A percentile compares a stretch with the other conserved stretches of the same genome.
These are phyloP conservation scores for Tulasnella sp. DNA, from an alignment of 768 basidiomycete genomes.

Conservation along the genomic window DNA sequence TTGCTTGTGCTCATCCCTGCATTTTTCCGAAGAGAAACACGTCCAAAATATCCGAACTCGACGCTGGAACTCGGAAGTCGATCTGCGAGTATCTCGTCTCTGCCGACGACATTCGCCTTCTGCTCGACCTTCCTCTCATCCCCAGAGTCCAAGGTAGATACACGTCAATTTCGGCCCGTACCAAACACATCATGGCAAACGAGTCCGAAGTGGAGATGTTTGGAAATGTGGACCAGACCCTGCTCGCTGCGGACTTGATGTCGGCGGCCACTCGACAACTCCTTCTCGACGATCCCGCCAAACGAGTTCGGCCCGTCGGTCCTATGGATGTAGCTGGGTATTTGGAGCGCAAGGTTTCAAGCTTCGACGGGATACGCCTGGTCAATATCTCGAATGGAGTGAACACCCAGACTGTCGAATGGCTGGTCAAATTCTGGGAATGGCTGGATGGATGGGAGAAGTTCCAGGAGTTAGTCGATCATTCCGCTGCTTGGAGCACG, in stretches of 20 bases:
- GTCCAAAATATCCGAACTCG: not conserved
- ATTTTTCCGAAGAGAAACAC: not conserved
- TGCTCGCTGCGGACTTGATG: not conserved
- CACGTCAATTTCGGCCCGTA: not conserved
- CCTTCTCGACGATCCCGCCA: not conserved
- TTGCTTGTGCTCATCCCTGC: too few species aligned
- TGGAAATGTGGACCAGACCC: not conserved
- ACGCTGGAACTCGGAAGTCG: not conserved
- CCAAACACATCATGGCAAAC: not conserved
- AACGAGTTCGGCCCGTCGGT: not conserved
- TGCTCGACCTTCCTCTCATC: slow-evolving; percentile 17
- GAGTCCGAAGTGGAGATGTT: not conserved
- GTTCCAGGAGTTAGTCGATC: not conserved
- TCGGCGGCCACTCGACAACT: not conserved
- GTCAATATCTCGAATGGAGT: slow-evolving; percentile 33
- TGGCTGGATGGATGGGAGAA: slow-evolving; percentile 47
- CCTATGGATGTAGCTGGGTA: not conserved
- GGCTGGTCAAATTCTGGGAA: slow-evolving; percentile 51
- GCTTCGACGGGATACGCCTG: not conserved
- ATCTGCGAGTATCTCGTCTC: slow-evolving; percentile 22
- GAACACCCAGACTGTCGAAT: slow-evolving; percentile 39
- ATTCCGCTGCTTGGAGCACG: not conserved
- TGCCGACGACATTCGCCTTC: slow-evolving; percentile 19
- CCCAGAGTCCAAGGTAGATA: not conserved
- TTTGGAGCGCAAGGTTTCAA: not conserved